A percentile compares a stretch with the other conserved stretches of the same genome.
These are phyloP conservation scores for Candida pseudoviswanathii DNA, from an alignment of 1,139 yeast genomes.

Conservation along the genomic window DNA sequence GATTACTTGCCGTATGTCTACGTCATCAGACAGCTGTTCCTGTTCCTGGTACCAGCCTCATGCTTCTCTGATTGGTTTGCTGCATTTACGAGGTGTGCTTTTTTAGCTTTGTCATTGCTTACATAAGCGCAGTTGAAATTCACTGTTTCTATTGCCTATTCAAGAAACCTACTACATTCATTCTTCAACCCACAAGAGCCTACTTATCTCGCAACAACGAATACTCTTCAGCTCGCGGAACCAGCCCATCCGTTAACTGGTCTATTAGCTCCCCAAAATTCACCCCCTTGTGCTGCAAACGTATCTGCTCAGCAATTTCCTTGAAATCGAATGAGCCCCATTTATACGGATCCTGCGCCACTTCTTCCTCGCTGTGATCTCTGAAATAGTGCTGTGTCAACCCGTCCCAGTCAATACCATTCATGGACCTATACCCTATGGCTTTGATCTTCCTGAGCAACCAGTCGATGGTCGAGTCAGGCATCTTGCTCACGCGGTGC, in stretches of 20 bases:
- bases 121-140: not conserved
- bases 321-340: conserved; percentile 7
- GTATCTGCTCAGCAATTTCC: not conserved
- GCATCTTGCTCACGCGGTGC: conserved; percentile 52
- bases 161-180: not conserved
- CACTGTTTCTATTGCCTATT: too few species aligned
- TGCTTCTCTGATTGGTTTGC: too few species aligned
- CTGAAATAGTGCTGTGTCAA: conserved; percentile 7
- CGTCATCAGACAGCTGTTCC: too few species aligned
- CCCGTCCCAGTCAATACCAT: conserved; percentile 62
- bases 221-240: not conserved
- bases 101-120: not conserved
- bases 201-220: not conserved
- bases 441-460: conserved; percentile 53
- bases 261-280: conserved; percentile 3
- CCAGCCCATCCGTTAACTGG: not conserved
- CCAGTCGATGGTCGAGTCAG: conserved; percentile 57
- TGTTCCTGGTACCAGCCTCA: too few species aligned
- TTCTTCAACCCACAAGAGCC: not conserved
- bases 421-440: conserved; percentile 46
- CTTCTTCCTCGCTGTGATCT: not conserved
- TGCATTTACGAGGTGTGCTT: too few species aligned
- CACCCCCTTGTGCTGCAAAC: not conserved
- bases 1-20: too few species aligned
- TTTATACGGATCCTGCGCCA: conserved; percentile 1